phyloP scores from a whole-genome alignment of 768 basidiomycete species.

The Mycena alexandri region DNA sequence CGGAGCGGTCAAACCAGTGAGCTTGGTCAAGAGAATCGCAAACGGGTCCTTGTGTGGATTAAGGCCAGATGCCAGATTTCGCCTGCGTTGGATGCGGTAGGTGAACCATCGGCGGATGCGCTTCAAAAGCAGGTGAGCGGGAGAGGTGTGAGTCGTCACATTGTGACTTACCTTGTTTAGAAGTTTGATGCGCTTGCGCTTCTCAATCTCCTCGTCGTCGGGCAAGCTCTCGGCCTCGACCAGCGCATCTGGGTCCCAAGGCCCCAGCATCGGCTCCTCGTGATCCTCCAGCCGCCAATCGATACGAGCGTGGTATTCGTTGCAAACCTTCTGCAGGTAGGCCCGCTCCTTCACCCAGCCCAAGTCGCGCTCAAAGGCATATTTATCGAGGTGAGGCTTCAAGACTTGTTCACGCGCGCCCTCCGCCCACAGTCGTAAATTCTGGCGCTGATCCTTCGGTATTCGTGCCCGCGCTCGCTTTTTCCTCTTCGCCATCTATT shows the following conservation, averaged over 20 bases:
- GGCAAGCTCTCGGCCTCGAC: neutral
- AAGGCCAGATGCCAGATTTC: neutral
- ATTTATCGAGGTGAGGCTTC: neutral
- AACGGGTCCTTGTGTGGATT: conserved; percentile 25
- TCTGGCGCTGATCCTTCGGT: neutral
- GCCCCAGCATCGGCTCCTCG: conserved; percentile 5
- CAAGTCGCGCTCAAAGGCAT: neutral
- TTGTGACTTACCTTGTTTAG: conserved; percentile 15
- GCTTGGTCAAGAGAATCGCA: conserved; percentile 10
- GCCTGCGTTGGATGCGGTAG: neutral
- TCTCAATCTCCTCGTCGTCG: conserved; percentile 1
- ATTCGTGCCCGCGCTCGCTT: neutral
- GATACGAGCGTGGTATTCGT: conserved; percentile 9
- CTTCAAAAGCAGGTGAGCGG: neutral
- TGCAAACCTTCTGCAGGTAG: conserved; percentile 9
- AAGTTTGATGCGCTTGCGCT: neutral
- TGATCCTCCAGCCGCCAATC: conserved; percentile 6
- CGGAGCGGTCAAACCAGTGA: neutral
- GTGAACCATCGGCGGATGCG: conserved; percentile 22
- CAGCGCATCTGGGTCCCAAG: neutral
- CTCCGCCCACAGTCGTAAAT: conserved; percentile 4
- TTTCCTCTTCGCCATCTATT: no score
- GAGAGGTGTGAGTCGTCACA: neutral
- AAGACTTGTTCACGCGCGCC: conserved; percentile 7
- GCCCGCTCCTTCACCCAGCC: conserved; percentile 12